Base-by-base conservation (phyloP, 2,329 filamentous ascomycete genomes). In the Plectosphaerella plurivora region DNA sequence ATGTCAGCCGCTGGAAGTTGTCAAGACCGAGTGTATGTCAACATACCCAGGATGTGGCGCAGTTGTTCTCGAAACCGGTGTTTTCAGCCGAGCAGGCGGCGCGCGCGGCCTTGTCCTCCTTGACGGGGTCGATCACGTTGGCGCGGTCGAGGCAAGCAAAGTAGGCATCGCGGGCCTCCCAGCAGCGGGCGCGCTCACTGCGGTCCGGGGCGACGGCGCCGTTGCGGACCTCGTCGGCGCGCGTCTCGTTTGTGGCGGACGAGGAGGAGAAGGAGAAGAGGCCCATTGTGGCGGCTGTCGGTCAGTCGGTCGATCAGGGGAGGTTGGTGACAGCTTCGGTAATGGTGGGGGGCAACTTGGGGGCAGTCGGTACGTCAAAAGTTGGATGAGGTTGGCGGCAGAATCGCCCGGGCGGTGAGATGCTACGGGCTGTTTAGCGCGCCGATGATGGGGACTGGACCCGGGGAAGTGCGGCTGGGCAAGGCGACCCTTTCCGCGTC, bases 1-100 rank as follows among this genome's bases (percentile, higher is more conserved):
- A 12, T 9, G 28, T 33, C 33, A 49, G 24, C 10, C 22, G n/a
- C n/a, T 14, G 28, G 7, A 22, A 22, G 22, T 22, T 33, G 9
- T 49, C 18, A 24, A 42, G 42, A 44, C 25, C 41, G 7, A n/a
- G 16, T 6, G 41, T n/a, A 18, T 9, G 25, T 33, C 3, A 46
- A 80, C 87, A 61, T 72, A 95, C 94, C 94, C 94, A 99, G 66
- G 91, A 92, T 54, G 78, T 81, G 16, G 91, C 91, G 70, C 94
- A 99, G 66, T 93, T 89, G 61, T 80, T 79, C 72, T 96, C 91
- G 64, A 97, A 96, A 53, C 77, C 80, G 28, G 62, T 65, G 22
- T 64, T 64, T 66, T 77, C 66, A 42, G 57, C 53, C 22, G 68
- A 66, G 55, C 77, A 81, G 37, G 68, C 67, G 51, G 63, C 67